These are phyloP conservation scores for Viridothelium virens DNA, from an alignment of 495 filamentous ascomycete species.

Conservation along the genomic window DNA sequence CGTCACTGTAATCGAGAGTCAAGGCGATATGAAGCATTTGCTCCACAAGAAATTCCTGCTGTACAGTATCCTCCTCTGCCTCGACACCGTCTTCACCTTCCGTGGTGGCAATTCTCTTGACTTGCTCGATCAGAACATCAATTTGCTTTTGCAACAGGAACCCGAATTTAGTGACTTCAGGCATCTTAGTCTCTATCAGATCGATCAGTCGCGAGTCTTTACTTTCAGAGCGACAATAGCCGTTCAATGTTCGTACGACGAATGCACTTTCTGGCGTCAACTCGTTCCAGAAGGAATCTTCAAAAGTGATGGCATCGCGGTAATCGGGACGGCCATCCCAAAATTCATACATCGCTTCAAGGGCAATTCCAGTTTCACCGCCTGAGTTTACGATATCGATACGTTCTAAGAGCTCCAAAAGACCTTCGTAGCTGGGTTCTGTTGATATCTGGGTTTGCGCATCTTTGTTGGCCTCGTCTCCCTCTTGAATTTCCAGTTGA, in stretches of 20 bases:
- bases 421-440: constrained; percentile 59
- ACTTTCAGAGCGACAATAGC: constrained; percentile 63
- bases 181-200: constrained; percentile 83
- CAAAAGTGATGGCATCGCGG: constrained; percentile 68
- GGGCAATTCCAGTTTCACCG: constrained; percentile 77
- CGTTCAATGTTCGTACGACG: constrained; percentile 82
- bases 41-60: constrained; percentile 90
- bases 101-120: constrained; percentile 46
- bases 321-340: constrained; percentile 94
- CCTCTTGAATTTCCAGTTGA: constrained; percentile 40
- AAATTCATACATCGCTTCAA: constrained; percentile 89
- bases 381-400: constrained; percentile 89
- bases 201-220: constrained; percentile 36
- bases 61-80: constrained; percentile 71
- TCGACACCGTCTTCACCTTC: constrained; percentile 57
- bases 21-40: constrained; percentile 88
- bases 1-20: constrained; percentile 89
- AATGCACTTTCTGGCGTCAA: constrained; percentile 82
- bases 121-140: constrained; percentile 61
- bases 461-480: constrained; percentile 28
- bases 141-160: constrained; percentile 74
- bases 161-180: constrained; percentile 83
- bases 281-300: constrained; percentile 80
- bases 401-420: constrained; percentile 86
- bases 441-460: constrained; percentile 34